Evolutionary conservation across 176 grass and related monocot species (phyloP), one percentile per base, ranked within the genome.

Genomic region (Phragmites australis): DNA sequence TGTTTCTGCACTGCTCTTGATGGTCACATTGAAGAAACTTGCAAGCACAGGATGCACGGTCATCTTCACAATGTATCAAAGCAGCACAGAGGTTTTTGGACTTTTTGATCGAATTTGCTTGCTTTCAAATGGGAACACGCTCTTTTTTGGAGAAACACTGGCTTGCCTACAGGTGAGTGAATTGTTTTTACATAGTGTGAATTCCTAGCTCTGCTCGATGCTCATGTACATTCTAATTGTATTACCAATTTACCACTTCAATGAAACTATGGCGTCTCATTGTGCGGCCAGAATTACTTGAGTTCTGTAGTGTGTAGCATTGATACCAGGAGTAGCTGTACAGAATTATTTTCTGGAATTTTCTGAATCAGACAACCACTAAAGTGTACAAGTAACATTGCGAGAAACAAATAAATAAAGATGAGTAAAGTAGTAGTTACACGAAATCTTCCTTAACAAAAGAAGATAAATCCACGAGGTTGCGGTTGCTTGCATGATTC

Each of bases 61-160:
- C 76, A 90, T 97, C 53, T 97, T 97, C 86, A 97, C 95, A 55
- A 97, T 97, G 95, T 94, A 94, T 72, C 95, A 97, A 80, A 97
- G 95, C 72, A 97, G 95, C 78, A 97, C 95, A 23, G 92, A 97
- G 67, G 95, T 97, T 76, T 97, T 97, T 87, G 95, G 95, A 56
- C 88, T 97, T 81, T 97, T 97, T 11, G 94, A 97, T 65, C 89
- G 92, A 65, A 97, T 97, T 84, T 97, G 94, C 76, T 84, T 97
- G 44, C 94, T 97, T 78, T 97, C 94, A 79, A 92, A 97, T 83
- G 94, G 94, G 54, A 97, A 94, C 68, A 94, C 94, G 17, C 82
- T 97, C 70, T 97, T 97, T 74, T 97, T 97, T 87, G 94, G 94
- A 32, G 94, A 94, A 73, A 97, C 94, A 59, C 70, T 97, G 77